Conservation (phyloP, 2,329 filamentous ascomycete species). For the Massarina eburnea region DNA sequence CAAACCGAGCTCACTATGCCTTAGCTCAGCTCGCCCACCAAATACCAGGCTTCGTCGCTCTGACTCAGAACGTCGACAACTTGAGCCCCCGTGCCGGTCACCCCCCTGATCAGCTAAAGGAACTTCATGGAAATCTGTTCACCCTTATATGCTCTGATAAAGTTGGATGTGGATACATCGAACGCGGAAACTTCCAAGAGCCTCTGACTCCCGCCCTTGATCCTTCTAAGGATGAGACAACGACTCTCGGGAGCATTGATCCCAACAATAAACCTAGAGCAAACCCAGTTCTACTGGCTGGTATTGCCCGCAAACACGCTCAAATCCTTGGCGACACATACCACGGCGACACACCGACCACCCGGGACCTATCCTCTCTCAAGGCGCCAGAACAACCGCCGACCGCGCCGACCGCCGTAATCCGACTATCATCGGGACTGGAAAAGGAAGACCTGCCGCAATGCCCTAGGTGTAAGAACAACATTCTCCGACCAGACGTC, state of each 20-base stretch:
- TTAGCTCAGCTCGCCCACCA: constrained; percentile 1
- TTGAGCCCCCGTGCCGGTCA: constrained; percentile 3
- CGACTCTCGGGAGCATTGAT: no score
- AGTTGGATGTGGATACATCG: not conserved
- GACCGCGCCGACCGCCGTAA: not conserved
- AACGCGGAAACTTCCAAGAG: not conserved
- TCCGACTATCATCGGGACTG: not conserved
- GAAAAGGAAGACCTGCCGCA: constrained; percentile 2
- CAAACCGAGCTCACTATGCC: constrained; percentile 6
- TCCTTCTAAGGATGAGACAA: no score
- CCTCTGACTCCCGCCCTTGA: not conserved
- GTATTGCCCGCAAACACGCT: no score
- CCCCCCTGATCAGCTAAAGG: not conserved
- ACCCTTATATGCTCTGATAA: not conserved
- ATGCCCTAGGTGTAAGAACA: constrained; percentile 4
- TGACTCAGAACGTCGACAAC: constrained; percentile 6
- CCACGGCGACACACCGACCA: no score
- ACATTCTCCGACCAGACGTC: constrained; percentile 1
- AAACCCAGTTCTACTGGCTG: no score
- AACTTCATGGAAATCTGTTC: constrained; percentile 4
- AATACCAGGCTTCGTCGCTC: constrained; percentile 1
- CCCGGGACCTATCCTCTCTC: no score
- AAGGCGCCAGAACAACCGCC: no score
- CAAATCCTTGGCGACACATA: no score
- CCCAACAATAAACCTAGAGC: no score